Base-by-base conservation (phyloP, 108 stramenopile species). In the Nannochloropsis gaditana region DNA sequence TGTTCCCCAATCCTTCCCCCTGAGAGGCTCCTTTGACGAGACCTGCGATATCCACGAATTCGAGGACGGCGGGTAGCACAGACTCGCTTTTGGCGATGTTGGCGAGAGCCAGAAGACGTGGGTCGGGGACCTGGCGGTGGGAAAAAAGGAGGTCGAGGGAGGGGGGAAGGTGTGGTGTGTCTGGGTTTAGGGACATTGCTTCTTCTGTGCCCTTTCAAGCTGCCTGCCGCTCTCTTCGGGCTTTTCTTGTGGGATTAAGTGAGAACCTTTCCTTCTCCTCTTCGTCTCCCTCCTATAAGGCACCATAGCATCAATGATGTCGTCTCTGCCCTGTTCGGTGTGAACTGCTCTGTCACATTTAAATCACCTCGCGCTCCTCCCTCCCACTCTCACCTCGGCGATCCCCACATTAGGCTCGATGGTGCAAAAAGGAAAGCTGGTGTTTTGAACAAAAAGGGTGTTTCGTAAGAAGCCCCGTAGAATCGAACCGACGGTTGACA, bases 21-120 rank as follows among this genome's bases (percentile, higher is more conserved):
- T 93, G 91, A 81, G 92, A 93, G 31, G 99, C 99, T 43, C 99
- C 99, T 91, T 99, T 99, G 44, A 99, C 97, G 0, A 99, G 92
- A 11, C 99, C 99, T 2, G 99, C 99, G 79, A 99, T 98, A 85
- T 99, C 99, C 19, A 97, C 96, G 85, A 99, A 98, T 88, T 99
- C 99, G 50, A 99, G 91, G 9, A 93, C 91, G 42, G 96, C 93
- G 11, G 97, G 97, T 6, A 98, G 94, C 21, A 88, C 79, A 41
- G 85, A 87, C 43, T 84, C 88, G 41, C 94, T 94, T 44, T 92
- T 92, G 89, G 96, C 94, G 87, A 99, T 92, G 80, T 89, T 90
- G 17, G 86, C 80, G 9, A 99, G 93, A 19, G 89, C 91, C 19
- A 85, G 50, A 9, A 99, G 92, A n/a, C 59, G 59, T 15, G 59